Percentiles rank a stretch among this genome's conserved stretches.
Conservation (phyloP, 768 basidiomycete genomes). For the Tubosaeta sp. region DNA sequence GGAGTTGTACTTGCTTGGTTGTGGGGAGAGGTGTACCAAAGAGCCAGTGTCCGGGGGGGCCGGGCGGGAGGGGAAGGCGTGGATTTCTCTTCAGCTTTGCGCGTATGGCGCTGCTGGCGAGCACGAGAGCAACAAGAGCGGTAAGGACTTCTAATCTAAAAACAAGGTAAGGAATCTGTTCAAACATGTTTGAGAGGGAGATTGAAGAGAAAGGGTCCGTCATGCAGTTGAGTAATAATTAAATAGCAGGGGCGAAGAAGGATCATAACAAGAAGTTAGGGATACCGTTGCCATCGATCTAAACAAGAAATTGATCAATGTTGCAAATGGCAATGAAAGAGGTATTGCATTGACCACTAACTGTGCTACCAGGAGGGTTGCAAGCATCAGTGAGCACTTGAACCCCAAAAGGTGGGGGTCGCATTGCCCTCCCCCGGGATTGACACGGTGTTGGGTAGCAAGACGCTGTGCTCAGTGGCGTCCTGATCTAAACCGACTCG, state of each 20-base stretch:
- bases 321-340: background rate
- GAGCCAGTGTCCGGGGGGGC: constrained; percentile 33
- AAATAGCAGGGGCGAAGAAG: constrained; percentile 5
- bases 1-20: constrained; percentile 18
- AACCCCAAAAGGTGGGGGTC: too few relatives aligned
- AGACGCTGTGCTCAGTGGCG: too few relatives aligned
- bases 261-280: too few relatives aligned
- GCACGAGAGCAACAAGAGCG: constrained; percentile 13
- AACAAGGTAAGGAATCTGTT: background rate
- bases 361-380: too few relatives aligned
- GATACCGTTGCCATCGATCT: background rate
- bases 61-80: constrained; percentile 27
- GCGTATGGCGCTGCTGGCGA: constrained; percentile 11
- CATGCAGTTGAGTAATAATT: background rate
- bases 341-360: too few relatives aligned
- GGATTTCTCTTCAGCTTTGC: constrained; percentile 6
- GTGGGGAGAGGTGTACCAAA: constrained; percentile 28
- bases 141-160: constrained; percentile 16
- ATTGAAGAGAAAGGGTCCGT: background rate
- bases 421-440: too few relatives aligned
- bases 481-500: too few relatives aligned
- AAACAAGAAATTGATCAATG: background rate
- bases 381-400: too few relatives aligned
- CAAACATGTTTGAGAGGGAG: constrained; percentile 6
- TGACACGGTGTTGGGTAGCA: too few relatives aligned